A percentile compares a stretch with the other conserved stretches of the same genome.
Conservation (phyloP, 1,139 yeast genomes). For the Taphrina wiesneri region DNA sequence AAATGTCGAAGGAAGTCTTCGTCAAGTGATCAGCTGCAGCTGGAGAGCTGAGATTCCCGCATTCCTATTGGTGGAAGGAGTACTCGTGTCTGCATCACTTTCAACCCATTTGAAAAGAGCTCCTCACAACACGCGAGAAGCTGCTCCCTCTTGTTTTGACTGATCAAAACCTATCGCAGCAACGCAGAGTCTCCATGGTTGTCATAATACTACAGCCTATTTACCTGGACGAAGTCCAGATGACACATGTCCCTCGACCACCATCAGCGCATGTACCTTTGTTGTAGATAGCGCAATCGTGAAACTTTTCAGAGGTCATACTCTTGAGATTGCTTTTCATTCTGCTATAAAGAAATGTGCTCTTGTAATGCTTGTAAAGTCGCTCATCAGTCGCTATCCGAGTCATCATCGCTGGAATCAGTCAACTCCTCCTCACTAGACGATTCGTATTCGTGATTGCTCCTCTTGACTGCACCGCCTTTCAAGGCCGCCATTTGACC, state of each 20-base stretch:
- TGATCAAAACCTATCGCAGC: not conserved
- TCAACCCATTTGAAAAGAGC: not conserved
- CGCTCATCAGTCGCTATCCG: constrained; percentile 11
- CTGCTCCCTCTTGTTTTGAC: not conserved
- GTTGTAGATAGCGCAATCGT: too few species aligned
- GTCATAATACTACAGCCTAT: not conserved
- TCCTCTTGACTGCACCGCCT: constrained; percentile 14
- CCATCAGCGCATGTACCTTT: too few species aligned
- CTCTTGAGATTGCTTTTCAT: not conserved
- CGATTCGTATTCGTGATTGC: constrained; percentile 15
- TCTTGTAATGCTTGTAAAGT: not conserved
- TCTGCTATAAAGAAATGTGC: not conserved
- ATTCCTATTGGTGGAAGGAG: not conserved
- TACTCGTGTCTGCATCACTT: not conserved
- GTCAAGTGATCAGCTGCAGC: constrained; percentile 1
- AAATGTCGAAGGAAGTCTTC: constrained; percentile 3
- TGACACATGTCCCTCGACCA: too few species aligned
- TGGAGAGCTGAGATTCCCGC: not conserved
- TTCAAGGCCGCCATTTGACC: constrained; percentile 32
- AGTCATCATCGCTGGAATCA: constrained; percentile 25
- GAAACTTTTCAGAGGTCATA: too few species aligned
- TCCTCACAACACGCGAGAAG: not conserved
- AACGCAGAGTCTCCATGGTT: constrained; percentile 1
- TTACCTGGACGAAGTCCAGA: too few species aligned
- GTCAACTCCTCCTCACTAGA: constrained; percentile 29